Base-by-base conservation (phyloP, 805 yeast genomes). In the Nakazawaea anatomiae region DNA sequence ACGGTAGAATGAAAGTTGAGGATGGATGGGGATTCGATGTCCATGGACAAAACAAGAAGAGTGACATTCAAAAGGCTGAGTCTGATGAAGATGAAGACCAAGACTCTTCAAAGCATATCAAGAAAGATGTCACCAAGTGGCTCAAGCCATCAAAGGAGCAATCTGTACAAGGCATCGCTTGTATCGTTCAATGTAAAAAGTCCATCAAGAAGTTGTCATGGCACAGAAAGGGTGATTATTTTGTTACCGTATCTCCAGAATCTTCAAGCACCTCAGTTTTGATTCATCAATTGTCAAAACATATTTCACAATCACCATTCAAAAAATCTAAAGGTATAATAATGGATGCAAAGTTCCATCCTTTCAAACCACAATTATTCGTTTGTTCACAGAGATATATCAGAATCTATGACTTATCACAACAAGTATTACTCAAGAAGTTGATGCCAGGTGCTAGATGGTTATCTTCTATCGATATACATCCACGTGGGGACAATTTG, bases 181-280 rank as follows among this genome's bases (percentile, higher is more conserved):
- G 87, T 18, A 77, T 94, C 46, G 79, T 86, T 48, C 73, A 78
- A 52, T 61, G 68, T n/a, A 58, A 68, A 43, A 69, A 70, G 43
- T 77, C 87, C 0, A 80, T 92, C 55, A 90, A 89, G 69, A 85
- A 83, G 62, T 58, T 94, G 27, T 80, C 96, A 57, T 94, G 99
- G 99, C 99, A 94, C 68, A 79, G 97, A 67, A 87, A 87, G 63
- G 99, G 99, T 61, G 99, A 94, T 72, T 94, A 94, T 66, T 88
- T 94, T 60, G 96, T 92, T 56, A 84, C 96, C 4, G 96, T 89
- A n/a, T 83, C 96, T n/a, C 97, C 98, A 48, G 94, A 89, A 48
- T 86, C 89, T 47, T 89, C 87, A 50, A 83, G 89, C 63, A 79
- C 91, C 9, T 85, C 98, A 6, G 96, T 94, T 40, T 75, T 94